Percentiles rank a stretch among this genome's conserved stretches.
Conservation (phyloP, 2,329 filamentous ascomycete genomes). For the Spiromastix sp. region DNA sequence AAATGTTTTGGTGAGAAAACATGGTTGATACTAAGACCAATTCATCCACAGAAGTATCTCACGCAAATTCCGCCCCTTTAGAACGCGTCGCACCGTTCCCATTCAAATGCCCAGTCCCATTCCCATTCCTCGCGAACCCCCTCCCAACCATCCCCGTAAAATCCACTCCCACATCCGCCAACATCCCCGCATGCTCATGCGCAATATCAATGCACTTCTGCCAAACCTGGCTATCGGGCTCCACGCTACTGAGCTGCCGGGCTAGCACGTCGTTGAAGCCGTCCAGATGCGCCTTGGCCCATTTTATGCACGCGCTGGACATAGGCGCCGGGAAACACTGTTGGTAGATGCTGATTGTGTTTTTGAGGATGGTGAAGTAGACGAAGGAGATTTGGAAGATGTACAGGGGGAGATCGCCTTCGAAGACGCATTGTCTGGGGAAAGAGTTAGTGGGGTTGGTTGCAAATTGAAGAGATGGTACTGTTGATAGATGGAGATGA, state of each 20-base stretch:
- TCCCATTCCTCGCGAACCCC: not conserved
- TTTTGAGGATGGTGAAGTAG: slow-evolving; percentile 88
- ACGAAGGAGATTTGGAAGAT: slow-evolving; percentile 93
- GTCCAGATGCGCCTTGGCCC: slow-evolving; percentile 94
- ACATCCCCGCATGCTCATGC: slow-evolving; percentile 65
- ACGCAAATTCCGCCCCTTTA: too few species aligned
- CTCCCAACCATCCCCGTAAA: slow-evolving; percentile 64
- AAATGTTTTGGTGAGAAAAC: too few species aligned
- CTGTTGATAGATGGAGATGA: too few species aligned
- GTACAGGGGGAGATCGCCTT: slow-evolving; percentile 83
- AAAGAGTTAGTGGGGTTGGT: slow-evolving; percentile 15
- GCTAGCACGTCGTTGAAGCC: slow-evolving; percentile 75
- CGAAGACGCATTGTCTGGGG: slow-evolving; percentile 82
- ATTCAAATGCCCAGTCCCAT: too few species aligned
- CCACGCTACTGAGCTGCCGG: slow-evolving; percentile 78
- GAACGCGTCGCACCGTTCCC: too few species aligned
- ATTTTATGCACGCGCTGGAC: slow-evolving; percentile 92
- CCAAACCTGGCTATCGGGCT: slow-evolving; percentile 66
- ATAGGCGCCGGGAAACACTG: slow-evolving; percentile 72
- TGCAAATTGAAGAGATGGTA: slow-evolving; percentile 1
- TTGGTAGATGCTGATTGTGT: slow-evolving; percentile 85
- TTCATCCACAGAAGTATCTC: too few species aligned
- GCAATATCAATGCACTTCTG: slow-evolving; percentile 73
- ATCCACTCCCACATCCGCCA: slow-evolving; percentile 80
- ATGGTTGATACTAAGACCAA: too few species aligned